A percentile compares a stretch with the other conserved stretches of the same genome.
Evolutionary conservation across 306 rosid species (phyloP).

Genomic region (Astragalus glycyphyllos): DNA sequence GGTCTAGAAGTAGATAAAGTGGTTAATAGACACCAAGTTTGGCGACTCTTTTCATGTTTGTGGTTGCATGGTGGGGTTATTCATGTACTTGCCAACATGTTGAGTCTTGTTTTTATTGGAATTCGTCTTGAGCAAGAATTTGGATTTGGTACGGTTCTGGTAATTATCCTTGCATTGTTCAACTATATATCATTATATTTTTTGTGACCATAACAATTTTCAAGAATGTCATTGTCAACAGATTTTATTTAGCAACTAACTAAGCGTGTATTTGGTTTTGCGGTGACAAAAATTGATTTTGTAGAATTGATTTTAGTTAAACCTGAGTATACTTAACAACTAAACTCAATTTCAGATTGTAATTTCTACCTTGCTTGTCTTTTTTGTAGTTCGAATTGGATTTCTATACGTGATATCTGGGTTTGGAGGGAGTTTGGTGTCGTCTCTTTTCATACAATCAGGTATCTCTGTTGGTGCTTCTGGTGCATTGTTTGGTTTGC

Average conservation of each 20-base stretch:
- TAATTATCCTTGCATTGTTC: constrained; percentile 44
- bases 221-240: neutral
- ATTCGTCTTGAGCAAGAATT: constrained; percentile 88
- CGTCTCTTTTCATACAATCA: constrained; percentile 66
- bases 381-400: constrained; percentile 69
- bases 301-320: too few relatives aligned
- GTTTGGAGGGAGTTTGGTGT: constrained; percentile 82
- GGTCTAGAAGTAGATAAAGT: constrained; percentile 70
- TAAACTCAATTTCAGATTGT: constrained; percentile 28
- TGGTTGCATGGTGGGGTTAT: constrained; percentile 90
- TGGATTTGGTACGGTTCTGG: constrained; percentile 79
- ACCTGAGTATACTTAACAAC: too few relatives aligned
- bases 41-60: constrained; percentile 80
- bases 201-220: constrained; percentile 8
- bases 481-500: constrained; percentile 87
- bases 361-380: constrained; percentile 31
- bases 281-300: too few relatives aligned
- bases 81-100: constrained; percentile 84
- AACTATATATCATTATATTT: constrained; percentile 1
- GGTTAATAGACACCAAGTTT: constrained; percentile 59
- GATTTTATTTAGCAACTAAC: constrained; percentile 8
- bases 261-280: too few relatives aligned
- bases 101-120: constrained; percentile 82
- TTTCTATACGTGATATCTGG: constrained; percentile 74
- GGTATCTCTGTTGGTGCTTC: constrained; percentile 94